Evolutionary conservation across 257 asterid genomes (phyloP).

Genomic region (Fraxinus quadrangulata): DNA sequence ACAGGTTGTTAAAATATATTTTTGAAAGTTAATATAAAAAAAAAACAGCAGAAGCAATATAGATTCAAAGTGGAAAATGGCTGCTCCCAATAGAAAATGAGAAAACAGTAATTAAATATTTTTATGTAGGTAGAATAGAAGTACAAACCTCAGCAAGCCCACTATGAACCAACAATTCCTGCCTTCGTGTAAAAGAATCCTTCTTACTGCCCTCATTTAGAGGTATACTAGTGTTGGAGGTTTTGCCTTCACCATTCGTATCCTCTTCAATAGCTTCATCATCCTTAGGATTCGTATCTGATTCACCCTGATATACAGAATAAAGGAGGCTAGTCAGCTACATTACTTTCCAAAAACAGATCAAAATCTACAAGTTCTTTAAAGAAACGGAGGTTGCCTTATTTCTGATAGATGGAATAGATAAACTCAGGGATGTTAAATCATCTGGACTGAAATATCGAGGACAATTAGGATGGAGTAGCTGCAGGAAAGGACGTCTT

Average conservation of each 20-base stretch:
- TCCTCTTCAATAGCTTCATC: constrained; percentile 47
- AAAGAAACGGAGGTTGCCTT: constrained; percentile 42
- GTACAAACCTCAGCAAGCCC: constrained; percentile 88
- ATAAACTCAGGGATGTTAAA: constrained; percentile 50
- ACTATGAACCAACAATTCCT: constrained; percentile 74
- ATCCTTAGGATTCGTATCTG: constrained; percentile 29
- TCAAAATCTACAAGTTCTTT: constrained; percentile 5
- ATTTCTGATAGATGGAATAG: constrained; percentile 60
- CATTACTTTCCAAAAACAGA: constrained; percentile 16
- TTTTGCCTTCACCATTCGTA: constrained; percentile 30
- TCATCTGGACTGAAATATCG: constrained; percentile 79
- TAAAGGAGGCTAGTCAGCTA: constrained; percentile 10
- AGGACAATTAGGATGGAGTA: constrained; percentile 79
- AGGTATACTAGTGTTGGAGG: constrained; percentile 29
- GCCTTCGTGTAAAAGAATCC: constrained; percentile 78
- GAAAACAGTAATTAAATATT: not conserved
- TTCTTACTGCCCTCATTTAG: constrained; percentile 75
- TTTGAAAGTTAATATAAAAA: not conserved
- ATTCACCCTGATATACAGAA: constrained; percentile 39
- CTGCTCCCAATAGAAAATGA: not conserved
- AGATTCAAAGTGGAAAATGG: not conserved
- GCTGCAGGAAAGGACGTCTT: constrained; percentile 77
- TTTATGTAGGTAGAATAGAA: not conserved
- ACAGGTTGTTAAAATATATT: not conserved
- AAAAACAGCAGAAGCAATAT: not conserved